These are phyloP conservation scores for Lentinula raphanica DNA, from an alignment of 768 basidiomycete species.

Conservation along the genomic window DNA sequence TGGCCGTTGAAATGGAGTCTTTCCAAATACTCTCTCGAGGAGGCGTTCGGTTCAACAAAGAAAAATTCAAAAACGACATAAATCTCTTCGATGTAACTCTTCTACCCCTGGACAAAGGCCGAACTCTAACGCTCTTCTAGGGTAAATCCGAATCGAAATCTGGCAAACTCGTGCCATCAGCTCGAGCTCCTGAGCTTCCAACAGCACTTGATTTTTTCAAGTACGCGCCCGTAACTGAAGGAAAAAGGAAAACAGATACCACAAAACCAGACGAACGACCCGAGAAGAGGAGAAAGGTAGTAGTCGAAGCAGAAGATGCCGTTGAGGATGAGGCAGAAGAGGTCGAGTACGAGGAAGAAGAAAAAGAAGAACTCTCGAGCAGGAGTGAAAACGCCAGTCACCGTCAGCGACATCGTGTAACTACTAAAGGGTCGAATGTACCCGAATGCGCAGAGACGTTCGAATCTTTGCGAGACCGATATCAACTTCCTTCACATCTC, in stretches of 20 bases:
- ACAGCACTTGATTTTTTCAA: constrained; percentile 89
- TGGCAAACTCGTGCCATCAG: constrained; percentile 17
- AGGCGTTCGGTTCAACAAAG: constrained; percentile 77
- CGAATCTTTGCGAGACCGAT: constrained; percentile 50
- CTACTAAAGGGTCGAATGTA: constrained; percentile 66
- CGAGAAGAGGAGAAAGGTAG: constrained; percentile 11
- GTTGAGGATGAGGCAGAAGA: constrained; percentile 11
- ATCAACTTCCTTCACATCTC: constrained; percentile 53
- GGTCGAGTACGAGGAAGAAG: constrained; percentile 16
- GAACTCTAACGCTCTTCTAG: constrained; percentile 4
- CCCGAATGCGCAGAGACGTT: constrained; percentile 59
- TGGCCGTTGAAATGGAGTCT: constrained; percentile 71
- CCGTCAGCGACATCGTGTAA: constrained; percentile 55
- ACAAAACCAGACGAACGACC: constrained; percentile 5
- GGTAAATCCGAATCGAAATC: constrained; percentile 15
- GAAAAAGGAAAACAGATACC: constrained; percentile 43
- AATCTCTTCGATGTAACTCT: constrained; percentile 57
- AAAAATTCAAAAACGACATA: constrained; percentile 63
- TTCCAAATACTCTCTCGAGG: constrained; percentile 89
- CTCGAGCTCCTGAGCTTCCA: constrained; percentile 53
- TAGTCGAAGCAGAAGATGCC: neutral
- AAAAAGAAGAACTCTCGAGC: constrained; percentile 13
- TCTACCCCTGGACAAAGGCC: constrained; percentile 30
- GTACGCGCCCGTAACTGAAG: constrained; percentile 55
- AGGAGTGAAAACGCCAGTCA: constrained; percentile 17